Percentiles rank a stretch among this genome's conserved stretches.
Conservation (phyloP, 805 yeast species). For the Barnettozyma pratensis region DNA sequence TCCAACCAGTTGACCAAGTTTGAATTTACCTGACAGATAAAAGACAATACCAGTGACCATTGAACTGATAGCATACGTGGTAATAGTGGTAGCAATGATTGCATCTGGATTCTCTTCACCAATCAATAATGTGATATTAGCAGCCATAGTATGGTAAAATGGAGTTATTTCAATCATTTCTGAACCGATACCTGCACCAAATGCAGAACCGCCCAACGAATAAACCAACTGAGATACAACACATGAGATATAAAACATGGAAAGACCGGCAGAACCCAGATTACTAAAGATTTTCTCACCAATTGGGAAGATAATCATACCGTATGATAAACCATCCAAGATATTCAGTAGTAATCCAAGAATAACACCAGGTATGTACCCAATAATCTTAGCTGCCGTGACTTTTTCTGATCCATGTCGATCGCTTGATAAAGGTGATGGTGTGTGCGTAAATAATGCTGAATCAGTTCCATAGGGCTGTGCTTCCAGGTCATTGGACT, state of each 20-base stretch:
- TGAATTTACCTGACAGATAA: slow-evolving; percentile 68
- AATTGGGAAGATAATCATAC: slow-evolving; percentile 95
- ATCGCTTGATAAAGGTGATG: background rate
- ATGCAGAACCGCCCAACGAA: slow-evolving; percentile 87
- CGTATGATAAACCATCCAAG: slow-evolving; percentile 90
- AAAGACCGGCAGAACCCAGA: slow-evolving; percentile 83
- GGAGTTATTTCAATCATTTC: slow-evolving; percentile 99
- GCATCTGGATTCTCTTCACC: slow-evolving; percentile 45
- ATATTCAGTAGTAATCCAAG: slow-evolving; percentile 82
- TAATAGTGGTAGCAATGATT: slow-evolving; percentile 78
- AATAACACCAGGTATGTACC: slow-evolving; percentile 67
- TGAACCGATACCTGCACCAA: slow-evolving; percentile 88
- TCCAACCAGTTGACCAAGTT: slow-evolving; percentile 82
- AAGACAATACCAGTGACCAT: slow-evolving; percentile 84
- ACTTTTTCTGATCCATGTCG: slow-evolving; percentile 3
- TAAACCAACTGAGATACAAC: slow-evolving; percentile 84
- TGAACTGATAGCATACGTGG: slow-evolving; percentile 79
- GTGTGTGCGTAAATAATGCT: background rate
- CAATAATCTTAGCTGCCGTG: slow-evolving; percentile 11
- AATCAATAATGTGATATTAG: slow-evolving; percentile 52
- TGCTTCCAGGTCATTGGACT: slow-evolving; percentile 7
- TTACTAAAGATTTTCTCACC: slow-evolving; percentile 71
- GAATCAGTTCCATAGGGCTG: background rate
- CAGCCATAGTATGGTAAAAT: slow-evolving; percentile 93
- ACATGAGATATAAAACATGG: slow-evolving; percentile 92